A percentile compares a stretch with the other conserved stretches of the same genome.
Conservation (phyloP, 2,329 filamentous ascomycete species). For the Chrysoporthe cubensis region DNA sequence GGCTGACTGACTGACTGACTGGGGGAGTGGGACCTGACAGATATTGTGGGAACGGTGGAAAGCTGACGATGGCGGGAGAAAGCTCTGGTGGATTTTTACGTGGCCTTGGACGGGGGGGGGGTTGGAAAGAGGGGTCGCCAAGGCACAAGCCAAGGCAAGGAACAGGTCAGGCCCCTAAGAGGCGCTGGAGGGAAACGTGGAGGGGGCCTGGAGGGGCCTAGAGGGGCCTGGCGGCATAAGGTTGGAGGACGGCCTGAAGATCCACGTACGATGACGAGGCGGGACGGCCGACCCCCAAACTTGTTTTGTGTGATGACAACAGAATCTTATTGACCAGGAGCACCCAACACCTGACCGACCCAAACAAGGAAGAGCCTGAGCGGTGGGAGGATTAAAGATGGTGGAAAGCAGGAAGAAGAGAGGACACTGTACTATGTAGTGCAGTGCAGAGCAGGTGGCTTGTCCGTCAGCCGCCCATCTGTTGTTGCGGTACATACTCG, state of each 20-base stretch:
- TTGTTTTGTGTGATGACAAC: not conserved
- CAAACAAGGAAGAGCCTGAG: not conserved
- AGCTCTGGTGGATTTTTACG: not conserved
- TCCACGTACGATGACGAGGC: conserved; percentile 5
- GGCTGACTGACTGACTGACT: not conserved
- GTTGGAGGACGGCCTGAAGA: conserved; percentile 1
- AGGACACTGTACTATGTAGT: too few relatives aligned
- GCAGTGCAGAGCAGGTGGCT: too few relatives aligned
- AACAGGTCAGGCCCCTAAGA: conserved; percentile 7
- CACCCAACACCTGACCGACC: not conserved
- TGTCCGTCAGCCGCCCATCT: too few relatives aligned
- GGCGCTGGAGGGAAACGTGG: too few relatives aligned
- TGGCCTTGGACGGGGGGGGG: not conserved
- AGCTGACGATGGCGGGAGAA: conserved; percentile 9
- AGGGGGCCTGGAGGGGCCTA: not conserved
- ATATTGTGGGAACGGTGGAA: conserved; percentile 9
- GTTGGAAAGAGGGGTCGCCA: not conserved
- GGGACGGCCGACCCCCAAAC: not conserved
- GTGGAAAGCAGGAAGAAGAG: too few relatives aligned
- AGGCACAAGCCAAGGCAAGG: not conserved
- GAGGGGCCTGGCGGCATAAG: not conserved
- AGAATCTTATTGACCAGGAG: conserved; percentile 1
- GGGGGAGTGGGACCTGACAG: not conserved
- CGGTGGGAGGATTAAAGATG: too few relatives aligned
- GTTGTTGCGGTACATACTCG: too few relatives aligned